These are phyloP conservation scores for Rhizophora apiculata DNA, from an alignment of 345 rosid species.

Conservation along the genomic window DNA sequence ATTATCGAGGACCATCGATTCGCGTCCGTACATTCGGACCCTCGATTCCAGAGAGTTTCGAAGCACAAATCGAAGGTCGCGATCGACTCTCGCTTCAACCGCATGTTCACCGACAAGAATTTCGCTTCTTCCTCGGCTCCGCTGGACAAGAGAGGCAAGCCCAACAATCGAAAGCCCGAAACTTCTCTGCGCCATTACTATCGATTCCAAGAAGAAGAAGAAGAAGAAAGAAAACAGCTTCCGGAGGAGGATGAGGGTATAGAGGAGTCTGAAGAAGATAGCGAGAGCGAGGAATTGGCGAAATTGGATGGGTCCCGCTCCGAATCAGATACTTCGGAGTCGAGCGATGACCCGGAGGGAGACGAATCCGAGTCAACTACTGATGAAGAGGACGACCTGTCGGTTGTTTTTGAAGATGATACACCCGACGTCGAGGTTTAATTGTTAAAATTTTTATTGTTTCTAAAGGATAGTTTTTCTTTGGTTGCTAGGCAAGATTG, in stretches of 20 bases:
- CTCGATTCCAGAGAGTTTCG: constrained; percentile 74
- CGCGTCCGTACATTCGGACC: constrained; percentile 65
- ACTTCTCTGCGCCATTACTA: constrained; percentile 64
- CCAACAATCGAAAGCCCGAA: constrained; percentile 33
- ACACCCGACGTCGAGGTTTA: constrained; percentile 40
- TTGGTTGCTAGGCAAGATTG: background rate
- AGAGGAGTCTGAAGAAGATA: constrained; percentile 21
- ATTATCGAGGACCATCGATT: constrained; percentile 67
- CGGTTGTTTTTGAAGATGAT: constrained; percentile 48
- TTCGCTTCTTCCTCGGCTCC: constrained; percentile 56
- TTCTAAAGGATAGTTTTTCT: background rate
- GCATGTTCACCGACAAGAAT: constrained; percentile 53
- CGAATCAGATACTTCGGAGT: constrained; percentile 18
- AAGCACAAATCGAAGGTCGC: constrained; percentile 59
- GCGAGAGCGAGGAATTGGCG: constrained; percentile 29
- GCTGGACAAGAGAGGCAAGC: constrained; percentile 77
- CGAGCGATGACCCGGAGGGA: constrained; percentile 28
- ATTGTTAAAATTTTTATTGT: background rate
- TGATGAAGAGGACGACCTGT: constrained; percentile 58
- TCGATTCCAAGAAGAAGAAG: constrained; percentile 40
- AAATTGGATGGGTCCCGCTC: constrained; percentile 5
- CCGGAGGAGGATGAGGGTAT: background rate
- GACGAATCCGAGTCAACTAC: constrained; percentile 43
- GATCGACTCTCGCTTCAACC: constrained; percentile 70
- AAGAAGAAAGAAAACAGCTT: background rate